phyloP scores from a whole-genome alignment of 805 yeast genomes.

The Lachancea quebecensis region DNA sequence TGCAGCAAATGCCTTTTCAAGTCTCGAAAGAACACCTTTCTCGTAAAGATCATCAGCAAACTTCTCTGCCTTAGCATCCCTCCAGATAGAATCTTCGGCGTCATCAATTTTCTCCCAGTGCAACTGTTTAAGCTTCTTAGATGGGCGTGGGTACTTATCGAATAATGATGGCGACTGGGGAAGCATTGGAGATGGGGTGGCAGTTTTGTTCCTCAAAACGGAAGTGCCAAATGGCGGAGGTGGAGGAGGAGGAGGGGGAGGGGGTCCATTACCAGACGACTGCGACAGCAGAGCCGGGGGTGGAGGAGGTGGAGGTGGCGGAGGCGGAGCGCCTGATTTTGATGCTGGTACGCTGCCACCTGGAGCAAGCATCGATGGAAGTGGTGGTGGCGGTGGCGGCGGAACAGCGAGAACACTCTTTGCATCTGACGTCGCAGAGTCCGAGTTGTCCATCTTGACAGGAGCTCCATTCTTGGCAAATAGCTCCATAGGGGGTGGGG shows the following conservation, averaged over 20 bases:
- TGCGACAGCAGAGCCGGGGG: slow-evolving; percentile 30
- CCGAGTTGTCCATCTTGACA: slow-evolving; percentile 2
- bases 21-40: slow-evolving; percentile 74
- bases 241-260: slow-evolving; percentile 33
- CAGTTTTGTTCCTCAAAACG: slow-evolving; percentile 9
- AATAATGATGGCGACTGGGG: slow-evolving; percentile 32
- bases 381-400: slow-evolving; percentile 25
- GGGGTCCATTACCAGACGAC: slow-evolving; percentile 21
- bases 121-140: slow-evolving; percentile 77
- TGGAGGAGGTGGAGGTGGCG: slow-evolving; percentile 27
- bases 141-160: slow-evolving; percentile 59
- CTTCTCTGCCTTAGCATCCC: slow-evolving; percentile 49
- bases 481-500: slow-evolving; percentile 4
- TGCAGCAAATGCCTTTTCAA: slow-evolving; percentile 84
- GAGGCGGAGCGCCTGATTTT: slow-evolving; percentile 19
- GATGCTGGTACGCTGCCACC: slow-evolving; percentile 7
- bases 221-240: slow-evolving; percentile 22
- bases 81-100: slow-evolving; percentile 85
- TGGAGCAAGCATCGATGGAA: slow-evolving; percentile 3
- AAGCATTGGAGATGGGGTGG: slow-evolving; percentile 29
- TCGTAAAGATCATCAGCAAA: slow-evolving; percentile 56
- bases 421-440: slow-evolving; percentile 3
- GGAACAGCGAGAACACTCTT: slow-evolving; percentile 8
- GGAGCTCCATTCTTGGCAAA: background rate
- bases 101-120: slow-evolving; percentile 94